Percentiles rank a stretch among this genome's conserved stretches.
phyloP scores from a whole-genome alignment of 202 grass and related monocot species.

The Hordeum pubiflorum region DNA sequence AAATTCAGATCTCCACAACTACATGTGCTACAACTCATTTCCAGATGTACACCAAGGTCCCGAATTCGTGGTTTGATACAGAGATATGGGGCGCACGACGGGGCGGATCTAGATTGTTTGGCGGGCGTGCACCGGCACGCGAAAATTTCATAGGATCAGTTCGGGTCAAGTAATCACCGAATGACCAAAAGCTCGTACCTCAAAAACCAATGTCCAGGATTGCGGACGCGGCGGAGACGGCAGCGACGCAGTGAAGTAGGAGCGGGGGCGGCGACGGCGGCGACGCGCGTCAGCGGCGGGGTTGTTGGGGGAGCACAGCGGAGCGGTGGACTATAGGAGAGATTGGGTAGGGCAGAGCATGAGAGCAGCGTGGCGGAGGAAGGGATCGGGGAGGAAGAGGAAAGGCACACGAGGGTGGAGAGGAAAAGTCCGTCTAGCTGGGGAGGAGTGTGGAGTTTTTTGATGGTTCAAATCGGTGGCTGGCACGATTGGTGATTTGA shows the following conservation, averaged over 20 bases:
- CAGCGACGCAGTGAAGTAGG: background rate
- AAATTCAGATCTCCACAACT: background rate
- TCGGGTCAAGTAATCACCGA: background rate
- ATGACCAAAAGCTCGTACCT: background rate
- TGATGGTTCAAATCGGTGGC: conserved; percentile 1
- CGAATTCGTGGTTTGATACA: background rate
- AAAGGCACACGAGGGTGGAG: background rate
- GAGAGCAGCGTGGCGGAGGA: conserved; percentile 6
- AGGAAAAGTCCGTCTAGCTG: conserved; percentile 6
- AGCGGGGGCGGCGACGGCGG: background rate
- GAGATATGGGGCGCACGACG: background rate
- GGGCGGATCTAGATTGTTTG: background rate
- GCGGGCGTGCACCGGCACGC: background rate
- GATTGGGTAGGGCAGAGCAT: conserved; percentile 13
- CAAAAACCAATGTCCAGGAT: background rate
- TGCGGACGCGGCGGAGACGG: background rate
- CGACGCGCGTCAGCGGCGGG: conserved; percentile 1
- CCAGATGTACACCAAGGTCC: background rate
- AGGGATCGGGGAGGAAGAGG: conserved; percentile 5
- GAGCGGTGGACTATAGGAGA: background rate
- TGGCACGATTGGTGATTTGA: background rate
- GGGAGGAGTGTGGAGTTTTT: background rate
- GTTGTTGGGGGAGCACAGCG: background rate
- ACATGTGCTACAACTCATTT: background rate
- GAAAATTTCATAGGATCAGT: background rate